Base-by-base conservation (phyloP, 495 filamentous ascomycete genomes). In the Venustampulla echinocandica region DNA sequence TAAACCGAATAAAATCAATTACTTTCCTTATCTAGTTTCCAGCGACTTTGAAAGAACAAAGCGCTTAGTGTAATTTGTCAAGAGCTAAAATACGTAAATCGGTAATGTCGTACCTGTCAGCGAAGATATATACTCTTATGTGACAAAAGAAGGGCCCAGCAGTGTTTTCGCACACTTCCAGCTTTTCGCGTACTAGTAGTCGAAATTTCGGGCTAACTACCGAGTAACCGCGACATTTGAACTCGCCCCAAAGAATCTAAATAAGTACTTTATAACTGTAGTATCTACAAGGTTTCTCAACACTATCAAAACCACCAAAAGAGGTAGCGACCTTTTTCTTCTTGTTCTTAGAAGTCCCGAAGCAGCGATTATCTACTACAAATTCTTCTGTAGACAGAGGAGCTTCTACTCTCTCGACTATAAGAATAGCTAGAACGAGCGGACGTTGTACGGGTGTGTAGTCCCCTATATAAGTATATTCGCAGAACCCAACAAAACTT, bases 121-220 rank as follows among this genome's bases (percentile, higher is more conserved):
- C 50, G 32, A 53, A 53, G 44, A 42, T 30, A 38, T 53, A 53
- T 5, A 53, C 25, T 7, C 50, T 44, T 24, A 45, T 45, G 23
- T 53, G 50, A 24, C 45, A 6, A 10, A 53, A 45, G 35, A 53
- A 48, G 3, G 20, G 28, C 10, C 11, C 10, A 20, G 5, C 28
- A 15, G 30, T 46, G 28, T 52, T 43, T 47, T 52, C 21, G 19
- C 32, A 18, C 14, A 18, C 32, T 39, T 46, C 25, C 20, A 28
- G 14, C 13, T 47, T 38, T 43, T 40, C 22, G 10, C 27, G n/a
- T n/a, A n/a, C n/a, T n/a, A n/a, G 42, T 32, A 34, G 44, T 18
- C 39, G 32, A 44, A 47, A 40, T 32, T 28, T 33, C 1, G 42
- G 49, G 35, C 33, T 52, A 21, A 34, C 14, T 3, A 47, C 18